Evolutionary conservation across 495 filamentous ascomycete genomes (phyloP), one percentile per base, ranked within the genome.

Genomic region (Penicillium ucsense): DNA sequence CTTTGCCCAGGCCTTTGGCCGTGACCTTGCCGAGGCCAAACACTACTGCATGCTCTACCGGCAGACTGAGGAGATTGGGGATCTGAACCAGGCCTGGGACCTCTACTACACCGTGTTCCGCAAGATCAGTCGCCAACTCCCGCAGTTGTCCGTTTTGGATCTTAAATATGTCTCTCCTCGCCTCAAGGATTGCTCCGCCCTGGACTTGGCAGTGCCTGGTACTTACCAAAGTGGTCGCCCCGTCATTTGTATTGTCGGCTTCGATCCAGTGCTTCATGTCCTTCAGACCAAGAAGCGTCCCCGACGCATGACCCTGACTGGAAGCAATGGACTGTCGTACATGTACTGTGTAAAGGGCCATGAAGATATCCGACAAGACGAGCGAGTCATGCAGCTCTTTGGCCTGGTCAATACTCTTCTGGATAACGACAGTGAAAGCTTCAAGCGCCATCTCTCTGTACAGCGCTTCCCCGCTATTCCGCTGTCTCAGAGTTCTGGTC

Each of bases 361-460:
- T 55, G 92, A 99, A 69, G 92, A 99, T 72, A 96, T 96, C 53
- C 80, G 92, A 47, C 92, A 99, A 68, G 92, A 99, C 60, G 92
- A 99, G 63, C 84, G 92, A 68, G 91, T 97, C 45, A 99, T 99
- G 92, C 92, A 99, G 63, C 79, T 99, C 10, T 97, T 99, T 55
- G 92, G 92, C 36, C 76, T 99, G 5, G 86, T 88, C 62, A 99
- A 99, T 54, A 99, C 94, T 1, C 78, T 97, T 7, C 77, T 99
- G 20, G 77, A 85, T 32, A 89, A 86, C 48, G 94, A 99, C 63
- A 83, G 87, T 5, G 94, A 99, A 63, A 94, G 83, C 55, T 94
- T 94, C 71, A 97, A 97, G 68, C 81, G 92, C 3, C 92, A 99
- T 63, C 75, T 99, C 35, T 92, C 88, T 47, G 95, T 99, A 50